These are phyloP conservation scores for fission yeast (Schizosaccharomyces pombe) DNA, from an alignment of 805 yeast genomes.

Conservation along the genomic window DNA sequence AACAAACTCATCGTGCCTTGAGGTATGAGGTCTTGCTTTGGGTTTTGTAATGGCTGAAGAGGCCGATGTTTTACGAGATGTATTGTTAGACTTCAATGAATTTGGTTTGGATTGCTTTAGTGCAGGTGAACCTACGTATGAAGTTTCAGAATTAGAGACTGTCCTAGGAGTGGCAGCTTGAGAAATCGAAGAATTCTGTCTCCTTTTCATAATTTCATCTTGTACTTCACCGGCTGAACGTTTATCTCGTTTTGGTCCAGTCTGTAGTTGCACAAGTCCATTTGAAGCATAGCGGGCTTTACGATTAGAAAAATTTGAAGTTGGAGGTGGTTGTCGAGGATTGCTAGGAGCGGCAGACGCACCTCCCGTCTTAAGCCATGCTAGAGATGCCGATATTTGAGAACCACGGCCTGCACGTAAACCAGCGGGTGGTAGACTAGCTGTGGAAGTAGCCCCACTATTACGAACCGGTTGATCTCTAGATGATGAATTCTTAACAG, in stretches of 20 bases:
- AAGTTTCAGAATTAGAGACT: too few species aligned
- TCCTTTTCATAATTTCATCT: not conserved
- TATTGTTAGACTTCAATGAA: too few species aligned
- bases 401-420: too few species aligned
- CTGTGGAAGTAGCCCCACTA: too few species aligned
- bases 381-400: not conserved
- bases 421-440: too few species aligned
- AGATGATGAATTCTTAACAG: too few species aligned
- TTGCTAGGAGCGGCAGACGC: too few species aligned
- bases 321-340: too few species aligned
- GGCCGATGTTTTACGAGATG: not conserved
- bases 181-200: not conserved
- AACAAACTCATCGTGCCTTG: not conserved
- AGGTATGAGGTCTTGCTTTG: not conserved
- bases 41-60: not conserved
- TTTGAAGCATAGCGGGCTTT: not conserved
- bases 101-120: too few species aligned
- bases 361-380: not conserved
- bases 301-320: too few species aligned
- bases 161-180: not conserved
- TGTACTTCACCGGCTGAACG: not conserved
- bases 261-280: not conserved
- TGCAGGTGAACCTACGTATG: too few species aligned
- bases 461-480: too few species aligned
- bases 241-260: slow-evolving; percentile 1